phyloP scores from a whole-genome alignment of 75 land plant species.

The Picea glauca region DNA sequence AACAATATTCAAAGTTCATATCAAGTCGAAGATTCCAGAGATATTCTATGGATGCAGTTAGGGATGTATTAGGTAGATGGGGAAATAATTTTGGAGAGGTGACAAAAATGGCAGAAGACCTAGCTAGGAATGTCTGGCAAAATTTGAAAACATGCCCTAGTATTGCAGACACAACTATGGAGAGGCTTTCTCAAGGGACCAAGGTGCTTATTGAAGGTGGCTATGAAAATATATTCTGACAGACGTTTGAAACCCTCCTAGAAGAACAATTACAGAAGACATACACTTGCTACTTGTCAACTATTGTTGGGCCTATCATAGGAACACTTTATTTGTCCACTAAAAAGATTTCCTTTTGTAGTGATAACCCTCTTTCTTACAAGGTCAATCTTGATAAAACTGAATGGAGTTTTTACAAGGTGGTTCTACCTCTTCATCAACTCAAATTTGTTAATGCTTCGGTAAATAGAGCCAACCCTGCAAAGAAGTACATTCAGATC shows the following conservation, averaged over 20 bases:
- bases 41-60: conserved; percentile 39
- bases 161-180: no score
- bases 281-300: conserved; percentile 68
- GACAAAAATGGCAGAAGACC: conserved; percentile 58
- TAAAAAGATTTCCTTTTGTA: no score
- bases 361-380: no score
- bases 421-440: conserved; percentile 65
- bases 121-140: conserved; percentile 82
- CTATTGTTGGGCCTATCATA: no score
- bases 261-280: conserved; percentile 41
- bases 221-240: conserved; percentile 61
- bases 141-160: conserved; percentile 14
- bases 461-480: conserved; percentile 55
- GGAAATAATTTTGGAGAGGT: conserved; percentile 55
- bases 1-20: no score
- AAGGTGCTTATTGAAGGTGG: no score
- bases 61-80: conserved; percentile 51
- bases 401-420: conserved; percentile 65
- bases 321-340: no score
- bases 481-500: conserved; percentile 83
- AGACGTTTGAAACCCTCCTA: conserved; percentile 22
- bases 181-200: no score
- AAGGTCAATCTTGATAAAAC: no score
- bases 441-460: conserved; percentile 67
- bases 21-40: no score